A percentile compares a stretch with the other conserved stretches of the same genome.
phyloP scores from a whole-genome alignment of 2,329 filamentous ascomycete genomes.

The Aureobasidium melanogenum region DNA sequence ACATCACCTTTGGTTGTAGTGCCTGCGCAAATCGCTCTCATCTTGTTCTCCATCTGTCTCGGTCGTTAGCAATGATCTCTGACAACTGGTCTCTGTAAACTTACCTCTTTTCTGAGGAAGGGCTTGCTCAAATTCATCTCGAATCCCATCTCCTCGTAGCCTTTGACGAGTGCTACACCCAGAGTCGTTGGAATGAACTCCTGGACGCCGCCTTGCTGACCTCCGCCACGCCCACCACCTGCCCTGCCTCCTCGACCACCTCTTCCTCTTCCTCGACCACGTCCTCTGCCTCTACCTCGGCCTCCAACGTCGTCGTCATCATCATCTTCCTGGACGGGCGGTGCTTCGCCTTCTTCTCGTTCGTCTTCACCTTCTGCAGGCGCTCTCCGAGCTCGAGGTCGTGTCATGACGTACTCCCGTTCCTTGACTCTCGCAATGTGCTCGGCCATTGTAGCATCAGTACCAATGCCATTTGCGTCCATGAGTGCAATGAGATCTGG shows the following conservation, averaged over 20 bases:
- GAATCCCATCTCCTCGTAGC: constrained; percentile 89
- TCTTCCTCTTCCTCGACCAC: constrained; percentile 26
- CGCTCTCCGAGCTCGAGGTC: constrained; percentile 36
- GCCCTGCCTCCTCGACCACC: constrained; percentile 41
- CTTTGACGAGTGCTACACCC: constrained; percentile 83
- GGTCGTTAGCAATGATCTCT: constrained; percentile 4
- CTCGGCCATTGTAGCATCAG: constrained; percentile 97
- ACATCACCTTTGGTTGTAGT: constrained; percentile 65
- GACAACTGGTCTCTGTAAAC: constrained; percentile 2
- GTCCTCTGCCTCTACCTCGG: constrained; percentile 31
- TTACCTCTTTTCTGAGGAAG: constrained; percentile 78
- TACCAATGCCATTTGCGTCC: constrained; percentile 98
- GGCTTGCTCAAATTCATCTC: constrained; percentile 92
- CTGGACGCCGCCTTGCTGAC: constrained; percentile 48
- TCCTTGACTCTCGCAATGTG: constrained; percentile 95
- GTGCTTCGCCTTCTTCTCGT: constrained; percentile 29
- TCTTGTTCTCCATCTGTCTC: constrained; percentile 74
- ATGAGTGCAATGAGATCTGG: constrained; percentile 92
- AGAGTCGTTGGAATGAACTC: constrained; percentile 91
- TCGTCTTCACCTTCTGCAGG: constrained; percentile 25
- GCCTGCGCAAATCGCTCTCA: constrained; percentile 94
- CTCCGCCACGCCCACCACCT: constrained; percentile 39
- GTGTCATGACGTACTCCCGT: constrained; percentile 70
- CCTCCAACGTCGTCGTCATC: constrained; percentile 31
- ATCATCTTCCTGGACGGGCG: constrained; percentile 24